A percentile compares a stretch with the other conserved stretches of the same genome.
These are phyloP conservation scores for Xanthoconium stramineum DNA, from an alignment of 768 basidiomycete species.

Conservation along the genomic window DNA sequence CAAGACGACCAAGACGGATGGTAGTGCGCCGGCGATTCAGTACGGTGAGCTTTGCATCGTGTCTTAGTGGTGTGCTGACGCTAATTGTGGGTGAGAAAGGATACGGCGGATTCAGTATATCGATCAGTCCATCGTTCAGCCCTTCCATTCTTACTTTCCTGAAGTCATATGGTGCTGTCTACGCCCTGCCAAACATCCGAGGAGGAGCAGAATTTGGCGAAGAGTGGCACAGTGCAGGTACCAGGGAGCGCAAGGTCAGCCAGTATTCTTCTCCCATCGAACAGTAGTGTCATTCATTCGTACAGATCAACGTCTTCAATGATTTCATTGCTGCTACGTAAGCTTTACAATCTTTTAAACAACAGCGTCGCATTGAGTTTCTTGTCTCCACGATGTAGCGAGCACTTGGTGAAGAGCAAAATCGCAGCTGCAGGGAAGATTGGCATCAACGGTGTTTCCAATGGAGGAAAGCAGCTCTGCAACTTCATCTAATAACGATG, in stretches of 20 bases:
- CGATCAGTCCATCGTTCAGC: slow-evolving; percentile 71
- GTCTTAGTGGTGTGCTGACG: not conserved
- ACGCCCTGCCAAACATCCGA: slow-evolving; percentile 58
- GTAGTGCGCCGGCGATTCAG: slow-evolving; percentile 72
- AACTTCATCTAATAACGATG: not conserved
- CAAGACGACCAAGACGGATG: slow-evolving; percentile 65
- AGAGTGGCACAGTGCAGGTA: slow-evolving; percentile 78
- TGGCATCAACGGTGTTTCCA: slow-evolving; percentile 75
- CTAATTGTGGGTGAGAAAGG: slow-evolving; percentile 36
- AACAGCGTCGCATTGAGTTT: not conserved
- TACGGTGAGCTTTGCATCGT: slow-evolving; percentile 48
- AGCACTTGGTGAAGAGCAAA: slow-evolving; percentile 71
- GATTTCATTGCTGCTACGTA: slow-evolving; percentile 84
- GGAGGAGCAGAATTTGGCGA: slow-evolving; percentile 81
- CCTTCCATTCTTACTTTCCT: slow-evolving; percentile 69
- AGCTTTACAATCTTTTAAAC: slow-evolving; percentile 19
- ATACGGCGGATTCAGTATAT: slow-evolving; percentile 79
- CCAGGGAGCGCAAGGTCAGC: slow-evolving; percentile 62
- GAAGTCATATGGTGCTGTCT: slow-evolving; percentile 63
- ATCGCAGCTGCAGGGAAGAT: slow-evolving; percentile 68
- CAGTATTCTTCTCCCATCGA: not conserved
- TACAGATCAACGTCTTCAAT: slow-evolving; percentile 68
- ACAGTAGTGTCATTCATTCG: slow-evolving; percentile 1
- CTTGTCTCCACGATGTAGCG: slow-evolving; percentile 34
- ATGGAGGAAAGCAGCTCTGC: slow-evolving; percentile 54